Percentiles rank a stretch among this genome's conserved stretches.
These are phyloP conservation scores for Echria macrotheca DNA, from an alignment of 495 filamentous ascomycete species.

Conservation along the genomic window DNA sequence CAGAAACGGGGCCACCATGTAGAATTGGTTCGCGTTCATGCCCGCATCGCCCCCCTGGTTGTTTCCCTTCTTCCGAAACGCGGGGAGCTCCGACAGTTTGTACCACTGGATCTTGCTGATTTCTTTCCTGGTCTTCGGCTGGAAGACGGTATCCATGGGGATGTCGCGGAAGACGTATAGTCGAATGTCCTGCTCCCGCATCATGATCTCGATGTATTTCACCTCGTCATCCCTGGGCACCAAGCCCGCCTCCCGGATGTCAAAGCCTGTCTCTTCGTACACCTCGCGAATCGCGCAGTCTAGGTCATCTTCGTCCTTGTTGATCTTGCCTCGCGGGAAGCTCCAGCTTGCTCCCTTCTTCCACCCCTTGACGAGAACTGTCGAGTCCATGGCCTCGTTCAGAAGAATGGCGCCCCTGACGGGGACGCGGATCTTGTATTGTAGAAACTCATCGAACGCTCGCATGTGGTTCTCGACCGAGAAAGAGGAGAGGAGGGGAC, in stretches of 20 bases:
- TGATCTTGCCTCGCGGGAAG: conserved; percentile 94
- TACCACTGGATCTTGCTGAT: conserved; percentile 97
- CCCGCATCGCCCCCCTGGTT: conserved; percentile 43
- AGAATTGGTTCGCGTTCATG: conserved; percentile 80
- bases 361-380: conserved; percentile 92
- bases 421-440: conserved; percentile 89
- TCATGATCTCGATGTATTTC: conserved; percentile 77
- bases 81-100: conserved; percentile 78
- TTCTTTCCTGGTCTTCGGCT: conserved; percentile 88
- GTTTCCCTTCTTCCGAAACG: conserved; percentile 61
- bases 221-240: conserved; percentile 61
- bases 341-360: conserved; percentile 96
- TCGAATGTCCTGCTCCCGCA: conserved; percentile 87
- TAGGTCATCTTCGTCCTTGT: conserved; percentile 87
- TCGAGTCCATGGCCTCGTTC: conserved; percentile 84
- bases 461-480: conserved; percentile 67
- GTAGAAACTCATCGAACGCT: conserved; percentile 84
- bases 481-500: conserved; percentile 77
- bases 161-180: conserved; percentile 87
- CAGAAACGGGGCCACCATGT: conserved; percentile 95
- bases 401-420: conserved; percentile 91
- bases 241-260: conserved; percentile 66
- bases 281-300: conserved; percentile 91
- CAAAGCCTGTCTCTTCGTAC: conserved; percentile 91
- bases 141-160: conserved; percentile 77